These are phyloP conservation scores for Zalaria obscura DNA, from an alignment of 2,329 filamentous ascomycete genomes.

Conservation along the genomic window DNA sequence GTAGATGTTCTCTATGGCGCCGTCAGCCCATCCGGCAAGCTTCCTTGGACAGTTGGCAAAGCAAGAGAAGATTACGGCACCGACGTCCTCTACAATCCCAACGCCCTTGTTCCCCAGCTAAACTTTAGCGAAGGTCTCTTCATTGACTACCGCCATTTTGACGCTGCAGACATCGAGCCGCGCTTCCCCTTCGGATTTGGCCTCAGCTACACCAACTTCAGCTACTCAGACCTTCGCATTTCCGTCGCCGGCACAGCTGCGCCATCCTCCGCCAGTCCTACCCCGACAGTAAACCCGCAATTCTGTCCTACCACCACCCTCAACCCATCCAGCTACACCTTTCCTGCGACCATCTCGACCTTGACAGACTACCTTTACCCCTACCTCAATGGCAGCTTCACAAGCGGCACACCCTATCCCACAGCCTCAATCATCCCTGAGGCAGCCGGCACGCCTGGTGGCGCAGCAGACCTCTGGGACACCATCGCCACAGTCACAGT, in stretches of 20 bases:
- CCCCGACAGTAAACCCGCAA: constrained; percentile 6
- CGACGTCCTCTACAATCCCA: constrained; percentile 45
- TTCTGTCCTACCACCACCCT: neutral
- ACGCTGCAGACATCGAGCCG: constrained; percentile 22
- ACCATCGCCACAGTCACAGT: constrained; percentile 33
- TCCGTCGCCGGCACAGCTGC: neutral
- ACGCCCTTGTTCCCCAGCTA: constrained; percentile 52
- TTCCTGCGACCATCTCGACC: neutral
- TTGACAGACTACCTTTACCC: neutral
- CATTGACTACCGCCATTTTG: constrained; percentile 64
- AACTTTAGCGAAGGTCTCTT: constrained; percentile 61
- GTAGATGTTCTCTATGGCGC: constrained; percentile 31
- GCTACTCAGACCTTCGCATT: constrained; percentile 3
- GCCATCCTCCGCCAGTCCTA: constrained; percentile 2
- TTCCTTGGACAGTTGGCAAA: constrained; percentile 61
- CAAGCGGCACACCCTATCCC: constrained; percentile 11
- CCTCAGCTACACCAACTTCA: constrained; percentile 23
- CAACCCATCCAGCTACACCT: constrained; percentile 1
- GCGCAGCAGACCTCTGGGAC: constrained; percentile 41
- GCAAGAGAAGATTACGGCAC: constrained; percentile 51
- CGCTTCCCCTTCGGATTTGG: constrained; percentile 24
- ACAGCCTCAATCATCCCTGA: constrained; percentile 8
- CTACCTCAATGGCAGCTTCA: constrained; percentile 3
- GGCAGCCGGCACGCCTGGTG: constrained; percentile 25
- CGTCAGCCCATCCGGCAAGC: constrained; percentile 35